phyloP scores from a whole-genome alignment of 2,329 filamentous ascomycete species.

The Calonectria honghensis region DNA sequence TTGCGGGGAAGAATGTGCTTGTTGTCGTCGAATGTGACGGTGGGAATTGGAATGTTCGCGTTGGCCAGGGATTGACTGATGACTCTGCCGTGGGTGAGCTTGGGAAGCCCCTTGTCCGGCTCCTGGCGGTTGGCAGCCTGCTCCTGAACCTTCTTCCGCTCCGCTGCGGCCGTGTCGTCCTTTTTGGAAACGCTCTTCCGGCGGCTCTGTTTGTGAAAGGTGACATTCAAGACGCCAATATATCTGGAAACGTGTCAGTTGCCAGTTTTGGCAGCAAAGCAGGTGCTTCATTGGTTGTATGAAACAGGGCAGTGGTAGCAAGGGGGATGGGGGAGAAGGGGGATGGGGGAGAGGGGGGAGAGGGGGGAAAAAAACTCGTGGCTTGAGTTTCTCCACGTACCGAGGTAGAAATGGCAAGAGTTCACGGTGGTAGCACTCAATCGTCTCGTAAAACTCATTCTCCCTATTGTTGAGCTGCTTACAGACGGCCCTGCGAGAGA shows the following conservation, averaged over 20 bases:
- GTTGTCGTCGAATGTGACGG: conserved; percentile 95
- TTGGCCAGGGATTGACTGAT: conserved; percentile 86
- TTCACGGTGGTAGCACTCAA: conserved; percentile 92
- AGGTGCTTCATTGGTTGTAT: conserved; percentile 4
- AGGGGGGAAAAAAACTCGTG: neutral
- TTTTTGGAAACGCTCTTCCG: conserved; percentile 74
- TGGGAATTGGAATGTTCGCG: conserved; percentile 81
- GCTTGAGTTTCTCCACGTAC: conserved; percentile 65
- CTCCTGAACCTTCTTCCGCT: conserved; percentile 61
- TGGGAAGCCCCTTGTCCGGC: conserved; percentile 42
- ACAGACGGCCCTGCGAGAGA: conserved; percentile 95
- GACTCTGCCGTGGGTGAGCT: conserved; percentile 61
- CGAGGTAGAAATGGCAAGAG: conserved; percentile 93
- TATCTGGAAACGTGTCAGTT: conserved; percentile 75
- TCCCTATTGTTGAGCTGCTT: conserved; percentile 99
- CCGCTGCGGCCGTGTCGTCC: conserved; percentile 64
- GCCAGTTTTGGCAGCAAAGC: conserved; percentile 12
- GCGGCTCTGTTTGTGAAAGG: conserved; percentile 89
- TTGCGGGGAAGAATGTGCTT: conserved; percentile 92
- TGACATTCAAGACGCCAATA: conserved; percentile 97
- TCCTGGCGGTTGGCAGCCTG: conserved; percentile 50
- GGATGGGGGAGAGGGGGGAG: no score
- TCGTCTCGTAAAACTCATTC: conserved; percentile 98
- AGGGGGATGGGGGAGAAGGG: neutral
- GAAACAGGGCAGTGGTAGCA: conserved; percentile 25